Conservation (phyloP, 2,329 filamentous ascomycete genomes). For the Pseudomassariella vexata region DNA sequence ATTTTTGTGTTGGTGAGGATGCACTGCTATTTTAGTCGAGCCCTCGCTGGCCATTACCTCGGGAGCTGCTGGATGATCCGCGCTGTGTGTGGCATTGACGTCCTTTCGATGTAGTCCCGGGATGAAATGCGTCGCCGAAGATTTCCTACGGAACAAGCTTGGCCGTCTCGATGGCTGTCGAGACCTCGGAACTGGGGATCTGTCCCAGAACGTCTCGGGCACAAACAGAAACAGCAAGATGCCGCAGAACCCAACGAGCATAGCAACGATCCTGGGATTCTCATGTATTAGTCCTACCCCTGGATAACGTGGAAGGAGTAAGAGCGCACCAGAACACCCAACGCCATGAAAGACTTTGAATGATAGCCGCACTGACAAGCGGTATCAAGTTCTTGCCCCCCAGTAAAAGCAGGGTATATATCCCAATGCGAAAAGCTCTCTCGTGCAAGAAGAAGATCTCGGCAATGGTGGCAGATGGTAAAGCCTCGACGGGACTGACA, state of each 20-base stretch:
- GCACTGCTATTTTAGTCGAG: constrained; percentile 7
- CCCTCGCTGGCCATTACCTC: neutral
- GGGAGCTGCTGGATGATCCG: neutral
- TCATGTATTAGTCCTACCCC: constrained; percentile 1
- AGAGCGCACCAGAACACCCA: constrained; percentile 74
- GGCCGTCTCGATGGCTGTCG: constrained; percentile 33
- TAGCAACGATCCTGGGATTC: constrained; percentile 64
- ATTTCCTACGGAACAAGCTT: constrained; percentile 41
- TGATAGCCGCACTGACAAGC: constrained; percentile 78
- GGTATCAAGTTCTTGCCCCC: constrained; percentile 90
- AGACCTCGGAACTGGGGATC: constrained; percentile 53
- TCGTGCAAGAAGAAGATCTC: constrained; percentile 97
- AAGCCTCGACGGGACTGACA: constrained; percentile 83
- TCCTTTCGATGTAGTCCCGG: too few species aligned
- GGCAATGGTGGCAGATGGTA: constrained; percentile 88
- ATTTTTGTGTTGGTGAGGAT: constrained; percentile 23
- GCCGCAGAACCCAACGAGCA: constrained; percentile 67
- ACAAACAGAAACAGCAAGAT: constrained; percentile 81
- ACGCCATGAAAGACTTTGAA: constrained; percentile 72
- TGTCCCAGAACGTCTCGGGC: constrained; percentile 94
- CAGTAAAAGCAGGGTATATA: constrained; percentile 83
- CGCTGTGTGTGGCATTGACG: constrained; percentile 1
- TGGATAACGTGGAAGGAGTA: neutral
- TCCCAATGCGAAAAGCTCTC: constrained; percentile 84
- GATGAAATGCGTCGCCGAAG: too few species aligned